These are phyloP conservation scores for Colletotrichum falcatum DNA, from an alignment of 2,329 filamentous ascomycete species.

Conservation along the genomic window DNA sequence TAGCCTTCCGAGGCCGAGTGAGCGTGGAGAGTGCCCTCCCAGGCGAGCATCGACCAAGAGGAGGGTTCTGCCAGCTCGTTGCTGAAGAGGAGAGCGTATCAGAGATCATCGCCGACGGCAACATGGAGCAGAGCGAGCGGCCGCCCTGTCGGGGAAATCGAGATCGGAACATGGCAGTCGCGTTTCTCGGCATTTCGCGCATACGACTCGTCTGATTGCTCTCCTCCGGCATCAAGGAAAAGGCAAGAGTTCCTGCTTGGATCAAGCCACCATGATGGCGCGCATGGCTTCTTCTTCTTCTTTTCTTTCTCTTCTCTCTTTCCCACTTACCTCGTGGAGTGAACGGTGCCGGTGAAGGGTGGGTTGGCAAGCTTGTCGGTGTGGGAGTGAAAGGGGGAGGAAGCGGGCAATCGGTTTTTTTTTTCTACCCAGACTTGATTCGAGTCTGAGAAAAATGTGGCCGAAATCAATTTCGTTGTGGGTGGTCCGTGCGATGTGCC, in stretches of 20 bases:
- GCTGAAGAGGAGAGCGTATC: slow-evolving; percentile 75
- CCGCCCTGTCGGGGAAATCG: slow-evolving; percentile 16
- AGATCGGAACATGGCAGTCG: slow-evolving; percentile 10
- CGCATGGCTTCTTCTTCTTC: not conserved
- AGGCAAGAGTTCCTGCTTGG: slow-evolving; percentile 55
- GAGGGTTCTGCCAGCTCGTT: slow-evolving; percentile 79
- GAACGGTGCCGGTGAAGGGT: slow-evolving; percentile 45
- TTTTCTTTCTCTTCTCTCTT: too few relatives aligned
- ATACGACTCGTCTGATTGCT: slow-evolving; percentile 66
- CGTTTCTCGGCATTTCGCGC: slow-evolving; percentile 20
- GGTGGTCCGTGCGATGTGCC: slow-evolving; percentile 54
- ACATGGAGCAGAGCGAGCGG: slow-evolving; percentile 22
- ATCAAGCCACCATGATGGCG: slow-evolving; percentile 45
- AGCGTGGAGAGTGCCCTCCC: slow-evolving; percentile 79
- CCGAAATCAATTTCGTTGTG: slow-evolving; percentile 49
- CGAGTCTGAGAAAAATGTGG: slow-evolving; percentile 27
- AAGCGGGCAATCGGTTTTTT: not conserved
- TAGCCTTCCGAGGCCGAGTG: slow-evolving; percentile 71
- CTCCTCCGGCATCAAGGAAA: slow-evolving; percentile 67
- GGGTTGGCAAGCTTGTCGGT: slow-evolving; percentile 46
- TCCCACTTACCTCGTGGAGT: slow-evolving; percentile 59
- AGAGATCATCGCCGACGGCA: slow-evolving; percentile 44
- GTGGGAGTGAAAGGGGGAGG: slow-evolving; percentile 36
- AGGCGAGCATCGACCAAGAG: slow-evolving; percentile 53
- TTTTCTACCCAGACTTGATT: not conserved